phyloP scores from a whole-genome alignment of 305 asterid genomes.

The Solanum chacoense region DNA sequence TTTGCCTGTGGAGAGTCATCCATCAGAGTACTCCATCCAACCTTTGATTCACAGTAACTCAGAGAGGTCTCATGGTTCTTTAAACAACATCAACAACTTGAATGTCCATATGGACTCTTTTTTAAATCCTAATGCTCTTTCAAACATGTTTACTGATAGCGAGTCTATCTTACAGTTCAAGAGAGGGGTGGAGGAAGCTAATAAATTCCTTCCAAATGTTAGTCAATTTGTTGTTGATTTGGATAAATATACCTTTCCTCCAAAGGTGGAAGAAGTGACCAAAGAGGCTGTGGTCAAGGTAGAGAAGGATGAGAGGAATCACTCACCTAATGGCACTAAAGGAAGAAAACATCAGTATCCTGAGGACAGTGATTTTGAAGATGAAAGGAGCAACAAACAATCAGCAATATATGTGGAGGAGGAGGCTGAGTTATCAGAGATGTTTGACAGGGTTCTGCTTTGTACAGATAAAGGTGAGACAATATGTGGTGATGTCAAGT shows the following conservation, averaged over 20 bases:
- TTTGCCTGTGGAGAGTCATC: slow-evolving; percentile 10
- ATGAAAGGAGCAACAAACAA: slow-evolving; percentile 80
- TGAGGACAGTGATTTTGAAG: slow-evolving; percentile 42
- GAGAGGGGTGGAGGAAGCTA: slow-evolving; percentile 94
- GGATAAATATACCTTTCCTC: slow-evolving; percentile 64
- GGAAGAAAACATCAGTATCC: slow-evolving; percentile 75
- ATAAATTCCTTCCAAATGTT: slow-evolving; percentile 61
- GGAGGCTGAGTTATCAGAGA: slow-evolving; percentile 67
- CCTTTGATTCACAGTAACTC: slow-evolving; percentile 21
- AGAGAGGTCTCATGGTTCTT: slow-evolving; percentile 14
- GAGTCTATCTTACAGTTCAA: slow-evolving; percentile 76
- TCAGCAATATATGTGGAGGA: slow-evolving; percentile 64
- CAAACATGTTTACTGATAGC: slow-evolving; percentile 42
- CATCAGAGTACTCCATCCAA: slow-evolving; percentile 20
- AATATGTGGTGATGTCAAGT: neutral
- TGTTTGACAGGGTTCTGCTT: slow-evolving; percentile 77
- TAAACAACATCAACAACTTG: slow-evolving; percentile 13
- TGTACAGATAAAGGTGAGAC: slow-evolving; percentile 29
- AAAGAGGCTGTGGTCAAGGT: slow-evolving; percentile 27
- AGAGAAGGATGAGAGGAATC: slow-evolving; percentile 41
- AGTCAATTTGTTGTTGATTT: slow-evolving; percentile 58
- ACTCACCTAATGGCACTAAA: slow-evolving; percentile 25
- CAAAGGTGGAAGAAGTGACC: slow-evolving; percentile 37
- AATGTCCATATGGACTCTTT: slow-evolving; percentile 22
- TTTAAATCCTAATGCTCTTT: slow-evolving; percentile 19